Conservation (phyloP, 75 land plant species). For the Azolla pinnata region DNA sequence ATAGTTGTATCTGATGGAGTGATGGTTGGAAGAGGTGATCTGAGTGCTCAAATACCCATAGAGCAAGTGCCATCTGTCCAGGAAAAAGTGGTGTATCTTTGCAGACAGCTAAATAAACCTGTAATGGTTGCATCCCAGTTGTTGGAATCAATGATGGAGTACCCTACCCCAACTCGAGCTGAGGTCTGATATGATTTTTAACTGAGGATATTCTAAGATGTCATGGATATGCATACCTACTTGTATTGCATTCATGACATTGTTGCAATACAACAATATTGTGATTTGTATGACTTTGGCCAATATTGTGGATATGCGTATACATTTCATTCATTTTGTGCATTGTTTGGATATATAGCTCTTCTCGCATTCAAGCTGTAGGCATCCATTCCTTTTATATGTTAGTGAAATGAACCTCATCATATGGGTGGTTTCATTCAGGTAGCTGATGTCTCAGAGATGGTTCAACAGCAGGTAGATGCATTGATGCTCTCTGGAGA, state of each 20-base stretch:
- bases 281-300: no score
- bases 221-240: neutral
- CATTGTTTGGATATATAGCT: neutral
- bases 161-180: slow-evolving; percentile 92
- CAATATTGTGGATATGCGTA: neutral
- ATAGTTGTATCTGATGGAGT: slow-evolving; percentile 66
- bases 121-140: slow-evolving; percentile 85
- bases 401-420: neutral
- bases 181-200: slow-evolving; percentile 33
- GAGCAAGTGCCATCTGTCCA: slow-evolving; percentile 72
- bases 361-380: neutral
- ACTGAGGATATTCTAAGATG: neutral
- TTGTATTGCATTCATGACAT: neutral
- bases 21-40: slow-evolving; percentile 79
- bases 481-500: slow-evolving; percentile 88
- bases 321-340: neutral
- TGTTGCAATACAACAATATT: no score
- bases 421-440: slow-evolving; percentile 8
- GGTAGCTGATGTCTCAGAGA: slow-evolving; percentile 78
- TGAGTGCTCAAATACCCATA: slow-evolving; percentile 64
- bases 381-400: neutral
- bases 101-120: slow-evolving; percentile 67
- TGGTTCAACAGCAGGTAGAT: slow-evolving; percentile 57
- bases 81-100: slow-evolving; percentile 34
- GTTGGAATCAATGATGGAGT: slow-evolving; percentile 95